Base-by-base conservation (phyloP, 163 green algal species). In the Prototheca cutis region DNA sequence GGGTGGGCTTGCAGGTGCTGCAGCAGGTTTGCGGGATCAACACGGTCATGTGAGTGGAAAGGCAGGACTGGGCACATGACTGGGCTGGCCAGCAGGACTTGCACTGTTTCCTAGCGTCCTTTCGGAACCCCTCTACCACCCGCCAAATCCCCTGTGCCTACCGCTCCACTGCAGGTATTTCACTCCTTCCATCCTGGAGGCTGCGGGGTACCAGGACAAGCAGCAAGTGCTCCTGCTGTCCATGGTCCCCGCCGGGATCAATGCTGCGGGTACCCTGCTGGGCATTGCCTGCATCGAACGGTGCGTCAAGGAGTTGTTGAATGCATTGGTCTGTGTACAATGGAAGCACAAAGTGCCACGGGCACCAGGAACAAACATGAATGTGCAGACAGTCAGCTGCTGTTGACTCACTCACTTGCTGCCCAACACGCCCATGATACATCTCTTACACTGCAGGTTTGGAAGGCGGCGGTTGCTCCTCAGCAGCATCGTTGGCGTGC, bases 1-100 rank as follows among this genome's bases (percentile, higher is more conserved):
- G 77, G 1, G 29, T 86, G 8, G 77, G 75, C 1, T 39, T 83
- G 32, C 82, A 89, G 57, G 65, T 86, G 0, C 59, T 90, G 53
- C 83, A 90, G 71, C 83, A 90, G 64, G 52, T 85, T 6, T 63
- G 53, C 1, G 83, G 77, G 21, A 90, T 90, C 68, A 90, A 90
- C 60, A 90, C 82, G 0, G 75, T 90, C 32, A 85, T 87, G 76
- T 68, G 45, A 59, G 52, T 5, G 28, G 34, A 45, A 45, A 3
- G 19, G 36, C 55, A 49, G 32, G 48, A 4, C 1, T 59, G 10
- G 31, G 36, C 53, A 36, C 36, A 24, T 33, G 4, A 45, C 25
- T 45, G 36, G 36, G n/a, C n/a, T n/a, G n/a, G n/a, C n/a, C n/a
- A n/a, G n/a, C n/a, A n/a, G n/a, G n/a, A n/a, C n/a, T n/a, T n/a